phyloP scores from a whole-genome alignment of 208 protist species.

The Acanthamoeba triangularis region DNA sequence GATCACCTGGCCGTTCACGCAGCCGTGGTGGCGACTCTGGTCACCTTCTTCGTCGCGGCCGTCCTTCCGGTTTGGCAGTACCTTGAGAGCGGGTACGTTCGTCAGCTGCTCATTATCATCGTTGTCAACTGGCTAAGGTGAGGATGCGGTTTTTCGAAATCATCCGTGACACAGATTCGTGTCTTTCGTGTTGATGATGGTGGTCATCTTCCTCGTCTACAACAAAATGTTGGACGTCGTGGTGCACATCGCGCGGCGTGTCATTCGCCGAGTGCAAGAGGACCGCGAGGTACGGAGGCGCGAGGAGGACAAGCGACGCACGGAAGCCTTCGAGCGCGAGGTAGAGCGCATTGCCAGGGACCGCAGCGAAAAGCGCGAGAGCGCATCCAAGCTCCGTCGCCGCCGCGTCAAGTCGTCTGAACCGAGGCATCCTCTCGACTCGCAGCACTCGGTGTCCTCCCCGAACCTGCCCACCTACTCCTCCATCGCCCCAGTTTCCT shows the following conservation, averaged over 20 bases:
- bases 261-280: neutral
- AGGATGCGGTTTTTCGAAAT: neutral
- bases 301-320: conserved; percentile 4
- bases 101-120: neutral
- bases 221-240: conserved; percentile 27
- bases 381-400: neutral
- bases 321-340: conserved; percentile 11
- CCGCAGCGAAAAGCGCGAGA: neutral
- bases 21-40: conserved; percentile 5
- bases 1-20: conserved; percentile 43
- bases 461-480: neutral
- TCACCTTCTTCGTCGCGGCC: conserved; percentile 31
- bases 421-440: neutral
- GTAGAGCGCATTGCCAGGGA: neutral
- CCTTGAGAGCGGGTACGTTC: conserved; percentile 17
- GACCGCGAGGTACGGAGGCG: neutral
- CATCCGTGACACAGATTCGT: conserved; percentile 40
- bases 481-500: neutral
- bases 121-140: neutral
- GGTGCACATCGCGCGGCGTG: neutral
- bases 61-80: conserved; percentile 55
- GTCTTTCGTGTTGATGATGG: conserved; percentile 62
- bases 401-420: neutral
- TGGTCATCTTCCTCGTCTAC: conserved; percentile 63
- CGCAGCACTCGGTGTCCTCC: neutral